Conservation (phyloP, 495 filamentous ascomycete genomes). For the Talaromyces proteolyticus region DNA sequence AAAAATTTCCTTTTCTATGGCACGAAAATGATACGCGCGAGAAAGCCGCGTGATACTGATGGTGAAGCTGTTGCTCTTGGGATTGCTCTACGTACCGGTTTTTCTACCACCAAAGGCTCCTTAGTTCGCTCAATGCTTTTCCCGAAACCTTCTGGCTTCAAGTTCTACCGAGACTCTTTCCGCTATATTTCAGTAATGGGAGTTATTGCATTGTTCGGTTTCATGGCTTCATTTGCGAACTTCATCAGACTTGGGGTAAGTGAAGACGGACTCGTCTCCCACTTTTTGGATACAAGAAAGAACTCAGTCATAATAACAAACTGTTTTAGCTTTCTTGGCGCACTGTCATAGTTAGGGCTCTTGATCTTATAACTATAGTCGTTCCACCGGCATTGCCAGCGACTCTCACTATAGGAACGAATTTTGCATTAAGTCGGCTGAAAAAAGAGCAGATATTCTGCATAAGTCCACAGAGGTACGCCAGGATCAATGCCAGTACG, state of each 20-base stretch:
- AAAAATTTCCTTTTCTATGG: conserved; percentile 90
- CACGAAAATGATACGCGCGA: conserved; percentile 88
- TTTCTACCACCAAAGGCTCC: conserved; percentile 95
- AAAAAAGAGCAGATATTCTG: conserved; percentile 90
- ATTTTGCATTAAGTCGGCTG: conserved; percentile 83
- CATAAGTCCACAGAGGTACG: conserved; percentile 82
- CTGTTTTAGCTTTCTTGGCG: conserved; percentile 65
- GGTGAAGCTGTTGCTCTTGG: conserved; percentile 81
- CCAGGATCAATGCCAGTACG: background rate
- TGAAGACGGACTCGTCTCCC: background rate
- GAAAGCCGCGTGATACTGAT: conserved; percentile 77
- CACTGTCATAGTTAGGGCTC: conserved; percentile 81
- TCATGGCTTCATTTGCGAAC: conserved; percentile 86
- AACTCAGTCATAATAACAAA: too few species aligned
- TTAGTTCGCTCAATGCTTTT: conserved; percentile 98
- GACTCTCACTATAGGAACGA: conserved; percentile 92
- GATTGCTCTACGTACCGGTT: conserved; percentile 87
- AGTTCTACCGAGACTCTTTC: conserved; percentile 97
- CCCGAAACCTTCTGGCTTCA: conserved; percentile 95
- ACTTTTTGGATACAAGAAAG: too few species aligned
- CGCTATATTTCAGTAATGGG: conserved; percentile 98
- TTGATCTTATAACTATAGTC: conserved; percentile 97
- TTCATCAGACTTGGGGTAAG: conserved; percentile 73
- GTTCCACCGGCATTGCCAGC: conserved; percentile 96
- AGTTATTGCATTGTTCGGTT: conserved; percentile 79